A percentile compares a stretch with the other conserved stretches of the same genome.
Conservation (phyloP, 768 basidiomycete species). For the Agaricus sinodeliciosus region DNA sequence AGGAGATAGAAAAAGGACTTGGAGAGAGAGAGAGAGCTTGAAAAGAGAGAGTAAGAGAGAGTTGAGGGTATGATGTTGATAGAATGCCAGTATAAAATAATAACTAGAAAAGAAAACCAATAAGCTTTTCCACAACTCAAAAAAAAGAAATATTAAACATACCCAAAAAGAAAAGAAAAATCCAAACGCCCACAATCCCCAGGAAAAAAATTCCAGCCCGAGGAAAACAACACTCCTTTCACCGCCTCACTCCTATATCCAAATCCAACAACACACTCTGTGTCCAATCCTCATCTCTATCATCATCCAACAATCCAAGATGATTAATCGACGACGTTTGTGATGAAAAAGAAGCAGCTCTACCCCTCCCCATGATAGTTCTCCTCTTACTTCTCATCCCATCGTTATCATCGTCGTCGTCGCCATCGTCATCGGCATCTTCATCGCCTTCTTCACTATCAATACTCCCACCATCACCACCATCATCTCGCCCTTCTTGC, state of each 20-base stretch:
- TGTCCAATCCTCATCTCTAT: conserved; percentile 62
- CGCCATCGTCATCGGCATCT: not conserved
- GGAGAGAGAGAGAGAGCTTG: not conserved
- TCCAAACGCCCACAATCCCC: not conserved
- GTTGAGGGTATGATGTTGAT: not conserved
- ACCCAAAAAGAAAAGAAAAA: not conserved
- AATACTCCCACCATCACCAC: not conserved
- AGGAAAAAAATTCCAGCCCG: not conserved
- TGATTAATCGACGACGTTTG: conserved; percentile 35
- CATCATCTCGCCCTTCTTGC: not conserved
- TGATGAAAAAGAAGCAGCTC: conserved; percentile 24
- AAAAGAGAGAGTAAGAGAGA: not conserved
- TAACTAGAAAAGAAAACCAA: not conserved
- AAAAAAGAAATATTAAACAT: not conserved
- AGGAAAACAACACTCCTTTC: not conserved
- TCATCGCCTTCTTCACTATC: too few species aligned
- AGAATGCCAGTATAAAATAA: not conserved
- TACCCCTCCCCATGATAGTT: conserved; percentile 15
- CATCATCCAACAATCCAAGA: conserved; percentile 40
- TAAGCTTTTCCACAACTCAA: not conserved
- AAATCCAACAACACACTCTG: conserved; percentile 58
- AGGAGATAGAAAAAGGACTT: too few species aligned
- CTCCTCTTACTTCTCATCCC: conserved; percentile 1
- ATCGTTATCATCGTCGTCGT: conserved; percentile 6
- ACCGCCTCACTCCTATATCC: not conserved